Evolutionary conservation across 2,329 filamentous ascomycete genomes (phyloP).

Genomic region (Colletotrichum sp.): DNA sequence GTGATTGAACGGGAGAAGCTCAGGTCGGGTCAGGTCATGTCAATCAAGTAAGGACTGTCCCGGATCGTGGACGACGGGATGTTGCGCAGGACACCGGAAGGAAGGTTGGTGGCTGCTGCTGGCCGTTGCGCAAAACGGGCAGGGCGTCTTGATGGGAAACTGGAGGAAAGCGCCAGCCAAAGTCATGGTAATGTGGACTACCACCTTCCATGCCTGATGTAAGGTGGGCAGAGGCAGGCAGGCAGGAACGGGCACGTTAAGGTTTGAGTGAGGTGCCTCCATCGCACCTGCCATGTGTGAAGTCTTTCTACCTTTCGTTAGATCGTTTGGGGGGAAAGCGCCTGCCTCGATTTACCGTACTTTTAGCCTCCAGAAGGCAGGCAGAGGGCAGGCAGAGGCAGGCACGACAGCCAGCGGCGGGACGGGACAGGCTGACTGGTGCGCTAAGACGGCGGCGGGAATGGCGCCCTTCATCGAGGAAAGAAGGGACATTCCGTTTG

Average conservation of each 20-base stretch:
- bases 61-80: neutral
- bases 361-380: neutral
- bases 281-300: constrained; percentile 4
- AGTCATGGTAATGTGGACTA: neutral
- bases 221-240: neutral
- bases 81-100: neutral
- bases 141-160: neutral
- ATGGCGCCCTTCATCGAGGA: neutral
- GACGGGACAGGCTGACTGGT: neutral
- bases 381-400: neutral
- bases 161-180: neutral
- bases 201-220: neutral
- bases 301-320: neutral
- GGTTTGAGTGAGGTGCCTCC: constrained; percentile 9
- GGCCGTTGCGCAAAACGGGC: neutral
- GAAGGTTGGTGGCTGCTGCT: neutral
- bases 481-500: neutral
- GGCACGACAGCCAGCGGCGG: neutral
- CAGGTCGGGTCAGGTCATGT: neutral
- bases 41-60: neutral
- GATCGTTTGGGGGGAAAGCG: neutral
- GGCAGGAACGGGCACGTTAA: neutral
- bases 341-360: neutral
- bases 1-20: neutral
- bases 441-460: neutral